phyloP scores from a whole-genome alignment of 805 yeast genomes.

The Cyberlindnera saturnus region DNA sequence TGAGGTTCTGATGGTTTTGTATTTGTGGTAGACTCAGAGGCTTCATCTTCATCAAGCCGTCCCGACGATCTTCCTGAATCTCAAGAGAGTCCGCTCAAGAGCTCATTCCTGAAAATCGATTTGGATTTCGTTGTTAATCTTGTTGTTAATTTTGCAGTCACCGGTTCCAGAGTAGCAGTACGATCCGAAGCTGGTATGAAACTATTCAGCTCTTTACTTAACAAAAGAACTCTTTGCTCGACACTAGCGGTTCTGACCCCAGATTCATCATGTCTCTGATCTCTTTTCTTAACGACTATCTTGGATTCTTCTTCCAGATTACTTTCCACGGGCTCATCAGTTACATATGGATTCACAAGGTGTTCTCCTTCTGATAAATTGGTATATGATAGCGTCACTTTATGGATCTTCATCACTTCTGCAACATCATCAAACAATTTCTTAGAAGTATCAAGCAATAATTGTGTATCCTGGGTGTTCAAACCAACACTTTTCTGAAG shows the following conservation, averaged over 20 bases:
- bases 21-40: neutral
- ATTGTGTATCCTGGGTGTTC: slow-evolving; percentile 44
- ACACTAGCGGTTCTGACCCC: slow-evolving; percentile 1
- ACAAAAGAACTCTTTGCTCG: slow-evolving; percentile 16
- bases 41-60: slow-evolving; percentile 1
- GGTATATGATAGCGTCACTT: slow-evolving; percentile 16
- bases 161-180: slow-evolving; percentile 6
- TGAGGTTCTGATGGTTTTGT: neutral
- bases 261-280: neutral
- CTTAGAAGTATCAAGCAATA: slow-evolving; percentile 40
- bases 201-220: slow-evolving; percentile 19
- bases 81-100: neutral
- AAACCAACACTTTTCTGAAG: slow-evolving; percentile 39
- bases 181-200: slow-evolving; percentile 19
- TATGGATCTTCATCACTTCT: slow-evolving; percentile 25
- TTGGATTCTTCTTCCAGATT: neutral
- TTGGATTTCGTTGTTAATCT: slow-evolving; percentile 6
- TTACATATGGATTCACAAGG: slow-evolving; percentile 9
- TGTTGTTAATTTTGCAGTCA: neutral
- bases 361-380: slow-evolving; percentile 22
- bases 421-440: slow-evolving; percentile 37
- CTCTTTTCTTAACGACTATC: slow-evolving; percentile 11
- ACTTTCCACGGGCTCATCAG: neutral
- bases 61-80: slow-evolving; percentile 6
- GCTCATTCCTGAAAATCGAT: neutral